Conservation (phyloP, 2,329 filamentous ascomycete genomes). For the Nakataea oryzae region DNA sequence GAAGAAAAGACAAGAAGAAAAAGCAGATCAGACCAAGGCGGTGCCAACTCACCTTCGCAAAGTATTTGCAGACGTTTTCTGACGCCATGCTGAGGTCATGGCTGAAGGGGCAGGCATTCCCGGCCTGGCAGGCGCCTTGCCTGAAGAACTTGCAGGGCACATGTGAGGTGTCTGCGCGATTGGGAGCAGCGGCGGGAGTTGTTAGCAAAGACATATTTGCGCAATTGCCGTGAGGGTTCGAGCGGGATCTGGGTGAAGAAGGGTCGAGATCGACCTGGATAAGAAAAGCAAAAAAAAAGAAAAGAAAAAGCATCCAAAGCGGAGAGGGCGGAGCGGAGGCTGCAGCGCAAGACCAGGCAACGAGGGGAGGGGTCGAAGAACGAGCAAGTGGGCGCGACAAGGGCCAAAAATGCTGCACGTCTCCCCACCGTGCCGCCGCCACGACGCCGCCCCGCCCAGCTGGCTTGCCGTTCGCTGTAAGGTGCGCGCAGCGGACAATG, state of each 20-base stretch:
- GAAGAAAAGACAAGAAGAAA: neutral
- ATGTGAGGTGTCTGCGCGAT: conserved; percentile 79
- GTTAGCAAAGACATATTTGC: conserved; percentile 7
- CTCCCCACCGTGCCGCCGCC: neutral
- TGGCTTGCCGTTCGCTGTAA: neutral
- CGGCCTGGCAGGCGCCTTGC: conserved; percentile 91
- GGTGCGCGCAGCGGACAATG: neutral
- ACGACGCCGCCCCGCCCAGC: no score
- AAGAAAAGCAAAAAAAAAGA: neutral
- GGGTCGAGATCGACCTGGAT: conserved; percentile 5
- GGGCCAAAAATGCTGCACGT: neutral
- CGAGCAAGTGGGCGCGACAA: neutral
- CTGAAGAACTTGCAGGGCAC: conserved; percentile 99
- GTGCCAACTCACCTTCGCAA: conserved; percentile 68
- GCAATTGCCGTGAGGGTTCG: neutral
- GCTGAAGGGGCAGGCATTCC: conserved; percentile 90
- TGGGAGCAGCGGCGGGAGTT: neutral
- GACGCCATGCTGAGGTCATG: conserved; percentile 79
- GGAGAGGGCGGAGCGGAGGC: neutral
- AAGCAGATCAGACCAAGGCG: neutral
- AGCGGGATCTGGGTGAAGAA: conserved; percentile 7
- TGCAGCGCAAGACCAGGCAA: neutral
- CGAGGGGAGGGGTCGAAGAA: neutral
- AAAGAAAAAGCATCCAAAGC: neutral
- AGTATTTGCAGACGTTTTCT: conserved; percentile 96